Evolutionary conservation across 1,284 basidiomycete species (phyloP), one percentile per base, ranked within the genome.

Genomic region (Microbotryum silenes-acaulis): DNA sequence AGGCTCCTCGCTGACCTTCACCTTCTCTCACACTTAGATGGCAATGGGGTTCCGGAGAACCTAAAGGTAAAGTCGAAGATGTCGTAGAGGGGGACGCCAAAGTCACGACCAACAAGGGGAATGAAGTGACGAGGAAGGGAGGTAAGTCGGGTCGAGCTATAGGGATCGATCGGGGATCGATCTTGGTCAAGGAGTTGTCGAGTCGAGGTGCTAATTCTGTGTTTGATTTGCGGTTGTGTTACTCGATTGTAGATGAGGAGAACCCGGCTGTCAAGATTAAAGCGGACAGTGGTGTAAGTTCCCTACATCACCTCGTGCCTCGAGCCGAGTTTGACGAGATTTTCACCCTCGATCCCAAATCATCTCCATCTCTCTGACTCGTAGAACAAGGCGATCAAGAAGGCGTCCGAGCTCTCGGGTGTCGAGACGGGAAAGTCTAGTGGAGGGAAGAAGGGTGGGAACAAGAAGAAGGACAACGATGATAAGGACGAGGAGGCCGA

Each of bases 221-320:
- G 9, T 31, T 31, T 31, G 31, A 10, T 31, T 31, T 31, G 31
- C 7, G 31, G 9, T 31, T 31, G 9, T 31, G 12, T 14, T 8
- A 6, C n/a, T 14, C 21, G 4, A 2, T 33, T 42, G 20, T 51
- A 63, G 58, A 57, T 4, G 60, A 56, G 3, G 65, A 66, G n/a
- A 62, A 66, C 44, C 65, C 65, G 8, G 65, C 65, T n/a, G 65
- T 66, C 29, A 61, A 63, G 54, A 47, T 66, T 31, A 61, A 63
- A 51, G 65, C 65, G 23, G 57, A 58, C 21, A 49, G 62, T 6
- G 62, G 65, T 52, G 64, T 65, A 14, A 48, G 64, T 59, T 1
- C 9, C 18, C 10, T 21, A 18, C 42, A 9, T 23, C 6, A 25
- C 16, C 4, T n/a, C 33, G 6, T 45, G 20, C 44, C 16, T 27